Evolutionary conservation across 2,329 filamentous ascomycete species (phyloP).

Genomic region (Colletotrichum viniferum): DNA sequence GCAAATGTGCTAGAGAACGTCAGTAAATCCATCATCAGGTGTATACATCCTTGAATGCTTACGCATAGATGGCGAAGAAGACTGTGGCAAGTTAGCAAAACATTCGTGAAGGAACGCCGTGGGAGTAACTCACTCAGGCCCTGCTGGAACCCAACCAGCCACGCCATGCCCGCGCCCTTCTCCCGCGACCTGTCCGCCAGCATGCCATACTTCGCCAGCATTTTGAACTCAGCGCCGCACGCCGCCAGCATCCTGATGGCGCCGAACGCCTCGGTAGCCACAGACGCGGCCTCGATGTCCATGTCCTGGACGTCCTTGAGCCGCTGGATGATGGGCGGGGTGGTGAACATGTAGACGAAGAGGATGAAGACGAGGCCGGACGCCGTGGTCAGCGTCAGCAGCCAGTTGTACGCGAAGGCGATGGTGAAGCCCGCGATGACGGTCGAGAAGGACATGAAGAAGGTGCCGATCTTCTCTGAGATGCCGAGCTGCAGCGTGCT

Average conservation of each 20-base stretch:
- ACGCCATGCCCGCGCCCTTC: constrained; percentile 29
- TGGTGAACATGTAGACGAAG: constrained; percentile 31
- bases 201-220: constrained; percentile 36
- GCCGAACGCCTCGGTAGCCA: constrained; percentile 44
- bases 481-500: constrained; percentile 59
- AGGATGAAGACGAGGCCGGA: constrained; percentile 47
- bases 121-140: constrained; percentile 24
- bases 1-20: constrained; percentile 21
- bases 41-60: neutral
- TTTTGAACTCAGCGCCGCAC: constrained; percentile 41
- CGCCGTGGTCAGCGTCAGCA: constrained; percentile 54
- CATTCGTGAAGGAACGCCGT: neutral
- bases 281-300: constrained; percentile 37
- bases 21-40: neutral
- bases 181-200: constrained; percentile 40
- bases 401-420: constrained; percentile 56
- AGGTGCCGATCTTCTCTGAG: constrained; percentile 52
- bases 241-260: constrained; percentile 48
- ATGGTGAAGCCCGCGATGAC: constrained; percentile 51
- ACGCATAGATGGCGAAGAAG: constrained; percentile 25
- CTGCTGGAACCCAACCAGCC: constrained; percentile 28
- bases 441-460: constrained; percentile 45
- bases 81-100: constrained; percentile 3
- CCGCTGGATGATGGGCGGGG: constrained; percentile 35
- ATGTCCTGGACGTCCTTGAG: constrained; percentile 39